Evolutionary conservation across 768 basidiomycete genomes (phyloP).

Genomic region (Infundibulicybe gibba): DNA sequence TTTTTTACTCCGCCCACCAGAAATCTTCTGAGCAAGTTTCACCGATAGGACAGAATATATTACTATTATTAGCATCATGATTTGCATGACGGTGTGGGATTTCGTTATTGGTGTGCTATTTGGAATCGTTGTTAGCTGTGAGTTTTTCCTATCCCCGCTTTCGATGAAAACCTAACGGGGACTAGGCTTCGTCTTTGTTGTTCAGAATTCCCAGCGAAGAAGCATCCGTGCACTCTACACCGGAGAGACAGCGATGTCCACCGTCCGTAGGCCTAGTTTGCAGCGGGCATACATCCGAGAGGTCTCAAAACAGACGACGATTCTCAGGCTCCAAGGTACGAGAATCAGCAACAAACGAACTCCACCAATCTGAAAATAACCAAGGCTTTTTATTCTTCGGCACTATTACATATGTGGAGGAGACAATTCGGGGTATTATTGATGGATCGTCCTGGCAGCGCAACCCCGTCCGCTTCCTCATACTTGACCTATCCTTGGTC

Average conservation of each 20-base stretch:
- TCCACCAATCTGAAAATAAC: background rate
- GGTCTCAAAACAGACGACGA: slow-evolving; percentile 86
- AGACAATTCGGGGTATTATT: slow-evolving; percentile 74
- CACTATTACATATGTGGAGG: slow-evolving; percentile 88
- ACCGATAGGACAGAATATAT: slow-evolving; percentile 65
- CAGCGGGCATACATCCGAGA: slow-evolving; percentile 91
- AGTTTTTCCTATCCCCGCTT: slow-evolving; percentile 18
- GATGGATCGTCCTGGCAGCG: slow-evolving; percentile 66
- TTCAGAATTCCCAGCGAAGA: slow-evolving; percentile 83
- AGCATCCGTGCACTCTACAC: slow-evolving; percentile 84
- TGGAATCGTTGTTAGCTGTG: slow-evolving; percentile 89
- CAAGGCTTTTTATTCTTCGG: slow-evolving; percentile 88
- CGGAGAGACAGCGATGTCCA: slow-evolving; percentile 83
- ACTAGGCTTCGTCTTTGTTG: slow-evolving; percentile 91
- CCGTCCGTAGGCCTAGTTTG: slow-evolving; percentile 83
- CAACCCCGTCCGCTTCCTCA: slow-evolving; percentile 84
- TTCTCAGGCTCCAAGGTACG: slow-evolving; percentile 81
- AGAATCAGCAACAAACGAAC: background rate
- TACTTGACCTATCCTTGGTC: slow-evolving; percentile 84
- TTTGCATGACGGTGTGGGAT: slow-evolving; percentile 92
- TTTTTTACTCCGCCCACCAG: slow-evolving; percentile 5
- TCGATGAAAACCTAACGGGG: background rate
- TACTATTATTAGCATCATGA: slow-evolving; percentile 81
- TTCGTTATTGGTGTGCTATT: slow-evolving; percentile 93
- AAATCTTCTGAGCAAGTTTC: slow-evolving; percentile 1